phyloP scores from a whole-genome alignment of 108 stramenopile species.

The Skeletonema grethae region DNA sequence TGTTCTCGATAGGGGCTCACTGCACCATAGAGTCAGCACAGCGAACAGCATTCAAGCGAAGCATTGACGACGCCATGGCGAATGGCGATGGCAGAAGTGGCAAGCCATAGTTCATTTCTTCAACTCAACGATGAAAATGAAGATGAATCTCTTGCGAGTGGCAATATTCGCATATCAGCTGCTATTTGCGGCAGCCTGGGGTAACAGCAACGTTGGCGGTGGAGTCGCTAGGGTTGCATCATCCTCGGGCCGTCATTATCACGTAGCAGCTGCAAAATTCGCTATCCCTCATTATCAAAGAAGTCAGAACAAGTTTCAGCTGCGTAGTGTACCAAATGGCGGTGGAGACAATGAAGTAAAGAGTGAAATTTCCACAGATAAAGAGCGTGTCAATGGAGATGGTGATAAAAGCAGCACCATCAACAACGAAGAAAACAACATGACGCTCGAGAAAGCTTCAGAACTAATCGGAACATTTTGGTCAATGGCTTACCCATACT shows the following conservation, averaged over 20 bases:
- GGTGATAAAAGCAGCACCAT: not conserved
- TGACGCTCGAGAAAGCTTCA: constrained; percentile 33
- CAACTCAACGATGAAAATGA: not conserved
- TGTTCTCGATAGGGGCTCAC: too few species aligned
- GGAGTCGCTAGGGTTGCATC: not conserved
- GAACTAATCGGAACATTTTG: constrained; percentile 54
- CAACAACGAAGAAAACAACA: constrained; percentile 11
- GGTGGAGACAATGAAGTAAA: not conserved
- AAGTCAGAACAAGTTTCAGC: not conserved
- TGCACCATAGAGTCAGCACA: not conserved
- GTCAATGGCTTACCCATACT: constrained; percentile 91
- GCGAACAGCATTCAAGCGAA: too few species aligned
- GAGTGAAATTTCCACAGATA: not conserved
- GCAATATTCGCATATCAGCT: not conserved
- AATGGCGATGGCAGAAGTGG: not conserved
- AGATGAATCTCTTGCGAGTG: not conserved
- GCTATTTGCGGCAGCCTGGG: constrained; percentile 2
- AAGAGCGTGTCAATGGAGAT: not conserved
- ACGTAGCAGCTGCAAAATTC: not conserved
- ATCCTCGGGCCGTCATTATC: not conserved
- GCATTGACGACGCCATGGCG: too few species aligned
- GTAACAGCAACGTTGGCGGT: constrained; percentile 9
- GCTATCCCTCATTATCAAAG: not conserved
- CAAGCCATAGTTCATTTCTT: too few species aligned
- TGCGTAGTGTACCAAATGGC: not conserved